Conservation (phyloP, 2,329 filamentous ascomycete species). For the Fonsecaea pedrosoi region DNA sequence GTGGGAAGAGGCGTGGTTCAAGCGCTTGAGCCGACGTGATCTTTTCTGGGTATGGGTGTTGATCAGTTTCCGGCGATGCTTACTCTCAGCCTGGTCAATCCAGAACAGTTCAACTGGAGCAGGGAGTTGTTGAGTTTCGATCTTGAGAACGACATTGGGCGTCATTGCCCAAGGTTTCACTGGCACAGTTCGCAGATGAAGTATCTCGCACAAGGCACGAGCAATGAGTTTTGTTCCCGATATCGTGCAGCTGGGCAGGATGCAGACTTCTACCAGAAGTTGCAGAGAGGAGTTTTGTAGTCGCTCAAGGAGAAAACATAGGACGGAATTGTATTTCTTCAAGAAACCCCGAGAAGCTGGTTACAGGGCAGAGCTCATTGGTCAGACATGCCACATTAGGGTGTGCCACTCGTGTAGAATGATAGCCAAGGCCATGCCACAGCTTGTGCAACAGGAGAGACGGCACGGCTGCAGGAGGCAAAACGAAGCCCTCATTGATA, state of each 20-base stretch:
- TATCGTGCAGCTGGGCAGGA: neutral
- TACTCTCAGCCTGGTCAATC: conserved; percentile 14
- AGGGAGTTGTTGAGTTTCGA: neutral
- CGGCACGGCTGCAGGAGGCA: neutral
- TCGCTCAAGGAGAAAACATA: neutral
- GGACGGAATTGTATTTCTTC: neutral
- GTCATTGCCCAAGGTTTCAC: neutral
- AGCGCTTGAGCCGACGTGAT: conserved; percentile 10
- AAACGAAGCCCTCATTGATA: neutral
- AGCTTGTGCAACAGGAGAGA: neutral
- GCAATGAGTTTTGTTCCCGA: neutral
- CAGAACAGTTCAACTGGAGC: conserved; percentile 10
- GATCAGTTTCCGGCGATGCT: conserved; percentile 17
- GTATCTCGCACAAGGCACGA: neutral
- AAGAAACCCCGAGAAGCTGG: neutral
- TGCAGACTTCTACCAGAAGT: neutral
- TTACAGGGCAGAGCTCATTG: neutral
- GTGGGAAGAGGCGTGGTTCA: neutral
- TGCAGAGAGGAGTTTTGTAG: neutral
- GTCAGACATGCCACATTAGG: neutral
- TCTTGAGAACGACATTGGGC: neutral
- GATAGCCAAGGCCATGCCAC: neutral
- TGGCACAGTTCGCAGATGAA: neutral
- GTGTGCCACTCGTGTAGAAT: neutral
- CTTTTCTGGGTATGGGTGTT: conserved; percentile 13